phyloP scores from a whole-genome alignment of 2,329 filamentous ascomycete genomes.

The Sordariomycetes sp. region DNA sequence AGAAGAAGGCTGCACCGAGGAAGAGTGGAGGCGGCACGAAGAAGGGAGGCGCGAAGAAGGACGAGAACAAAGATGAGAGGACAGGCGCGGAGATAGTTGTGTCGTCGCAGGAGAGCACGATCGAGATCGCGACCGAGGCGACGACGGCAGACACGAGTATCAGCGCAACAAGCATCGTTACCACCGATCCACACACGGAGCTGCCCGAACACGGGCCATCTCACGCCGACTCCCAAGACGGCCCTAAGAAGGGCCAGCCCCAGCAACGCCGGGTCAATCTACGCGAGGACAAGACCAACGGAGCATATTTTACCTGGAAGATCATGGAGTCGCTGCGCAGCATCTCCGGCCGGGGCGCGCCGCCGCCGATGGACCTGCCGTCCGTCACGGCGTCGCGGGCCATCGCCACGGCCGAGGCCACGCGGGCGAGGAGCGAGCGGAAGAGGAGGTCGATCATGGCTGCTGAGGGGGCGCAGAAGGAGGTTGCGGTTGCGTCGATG shows the following conservation, averaged over 20 bases:
- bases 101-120: slow-evolving; percentile 12
- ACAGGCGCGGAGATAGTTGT: slow-evolving; percentile 3
- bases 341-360: slow-evolving; percentile 16
- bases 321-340: slow-evolving; percentile 27
- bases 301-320: slow-evolving; percentile 31
- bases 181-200: neutral
- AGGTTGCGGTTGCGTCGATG: neutral
- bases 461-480: slow-evolving; percentile 21
- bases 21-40: slow-evolving; percentile 10
- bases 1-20: slow-evolving; percentile 2
- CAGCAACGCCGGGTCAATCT: slow-evolving; percentile 8
- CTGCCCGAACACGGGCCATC: neutral
- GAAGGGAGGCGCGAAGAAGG: slow-evolving; percentile 18
- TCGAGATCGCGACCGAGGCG: slow-evolving; percentile 14
- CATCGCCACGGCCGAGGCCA: neutral
- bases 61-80: slow-evolving; percentile 30
- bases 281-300: slow-evolving; percentile 34
- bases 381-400: neutral
- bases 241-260: neutral
- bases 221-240: neutral
- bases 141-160: neutral
- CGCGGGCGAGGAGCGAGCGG: slow-evolving; percentile 12
- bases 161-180: neutral
- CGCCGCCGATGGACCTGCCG: slow-evolving; percentile 1
- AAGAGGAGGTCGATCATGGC: slow-evolving; percentile 12